Percentiles rank a stretch among this genome's conserved stretches.
phyloP scores from a whole-genome alignment of 2,329 filamentous ascomycete genomes.

The Rachicladosporium sp. region DNA sequence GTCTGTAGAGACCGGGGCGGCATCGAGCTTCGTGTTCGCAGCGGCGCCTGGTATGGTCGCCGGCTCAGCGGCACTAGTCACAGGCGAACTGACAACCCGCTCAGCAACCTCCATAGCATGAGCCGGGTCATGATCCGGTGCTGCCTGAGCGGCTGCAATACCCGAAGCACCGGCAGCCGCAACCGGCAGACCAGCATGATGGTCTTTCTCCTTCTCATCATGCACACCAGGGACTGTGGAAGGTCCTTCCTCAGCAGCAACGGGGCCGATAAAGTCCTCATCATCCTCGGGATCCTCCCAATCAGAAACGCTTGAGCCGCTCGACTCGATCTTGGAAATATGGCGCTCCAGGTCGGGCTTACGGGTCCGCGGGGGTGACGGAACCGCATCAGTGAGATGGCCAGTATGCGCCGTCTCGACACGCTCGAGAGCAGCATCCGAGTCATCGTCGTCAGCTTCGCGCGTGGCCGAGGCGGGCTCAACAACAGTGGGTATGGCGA shows the following conservation, averaged over 20 bases:
- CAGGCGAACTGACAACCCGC: no score
- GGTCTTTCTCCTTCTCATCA: no score
- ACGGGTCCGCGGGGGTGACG: constrained; percentile 2
- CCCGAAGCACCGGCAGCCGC: neutral
- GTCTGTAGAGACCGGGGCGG: neutral
- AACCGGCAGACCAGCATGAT: no score
- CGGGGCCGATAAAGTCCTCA: no score
- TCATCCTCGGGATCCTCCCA: no score
- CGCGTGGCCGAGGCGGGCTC: constrained; percentile 4
- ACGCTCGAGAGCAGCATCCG: neutral
- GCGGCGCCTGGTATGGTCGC: no score
- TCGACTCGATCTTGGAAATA: constrained; percentile 19
- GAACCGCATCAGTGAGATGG: constrained; percentile 1
- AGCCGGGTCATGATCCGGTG: no score
- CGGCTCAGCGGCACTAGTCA: no score
- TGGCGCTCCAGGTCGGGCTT: constrained; percentile 21
- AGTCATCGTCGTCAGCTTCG: constrained; percentile 5
- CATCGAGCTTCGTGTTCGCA: no score
- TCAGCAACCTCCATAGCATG: no score
- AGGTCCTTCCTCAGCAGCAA: no score
- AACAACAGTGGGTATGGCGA: constrained; percentile 2
- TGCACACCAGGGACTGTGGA: no score
- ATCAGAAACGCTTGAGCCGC: constrained; percentile 6
- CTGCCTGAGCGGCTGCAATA: neutral
- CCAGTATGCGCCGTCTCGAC: neutral